Conservation (phyloP, 768 basidiomycete species). For the Agaricus subrufescens region DNA sequence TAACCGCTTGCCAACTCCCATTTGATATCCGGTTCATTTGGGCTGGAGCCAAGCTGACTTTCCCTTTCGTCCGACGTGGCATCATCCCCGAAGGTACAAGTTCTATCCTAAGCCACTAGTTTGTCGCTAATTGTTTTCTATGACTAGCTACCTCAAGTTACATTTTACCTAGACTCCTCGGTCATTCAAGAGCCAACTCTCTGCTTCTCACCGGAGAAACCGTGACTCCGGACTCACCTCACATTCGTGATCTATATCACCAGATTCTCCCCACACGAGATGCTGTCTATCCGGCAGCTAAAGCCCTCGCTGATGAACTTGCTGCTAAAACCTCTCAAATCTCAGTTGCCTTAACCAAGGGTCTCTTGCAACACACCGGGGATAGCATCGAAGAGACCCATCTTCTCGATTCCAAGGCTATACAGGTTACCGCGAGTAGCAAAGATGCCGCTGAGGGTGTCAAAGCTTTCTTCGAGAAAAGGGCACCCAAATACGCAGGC, state of each 20-base stretch:
- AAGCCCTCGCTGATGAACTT: slow-evolving; percentile 47
- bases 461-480: slow-evolving; percentile 42
- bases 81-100: slow-evolving; percentile 46
- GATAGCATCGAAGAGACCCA: slow-evolving; percentile 50
- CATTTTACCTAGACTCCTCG: slow-evolving; percentile 51
- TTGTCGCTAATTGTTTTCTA: neutral
- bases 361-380: slow-evolving; percentile 45
- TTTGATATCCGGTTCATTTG: slow-evolving; percentile 50
- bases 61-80: slow-evolving; percentile 47
- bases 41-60: slow-evolving; percentile 43
- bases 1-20: slow-evolving; percentile 45
- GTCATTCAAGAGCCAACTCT: slow-evolving; percentile 44
- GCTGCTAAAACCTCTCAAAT: slow-evolving; percentile 46
- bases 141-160: slow-evolving; percentile 26
- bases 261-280: slow-evolving; percentile 42
- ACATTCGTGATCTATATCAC: slow-evolving; percentile 41
- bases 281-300: slow-evolving; percentile 48
- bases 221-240: slow-evolving; percentile 38
- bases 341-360: slow-evolving; percentile 48
- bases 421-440: slow-evolving; percentile 32
- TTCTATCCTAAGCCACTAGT: neutral
- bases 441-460: slow-evolving; percentile 45
- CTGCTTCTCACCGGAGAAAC: slow-evolving; percentile 46
- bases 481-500: slow-evolving; percentile 40
- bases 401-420: slow-evolving; percentile 44